Evolutionary conservation across 2,329 filamentous ascomycete species (phyloP).

Genomic region (Trichoderma atroviride): DNA sequence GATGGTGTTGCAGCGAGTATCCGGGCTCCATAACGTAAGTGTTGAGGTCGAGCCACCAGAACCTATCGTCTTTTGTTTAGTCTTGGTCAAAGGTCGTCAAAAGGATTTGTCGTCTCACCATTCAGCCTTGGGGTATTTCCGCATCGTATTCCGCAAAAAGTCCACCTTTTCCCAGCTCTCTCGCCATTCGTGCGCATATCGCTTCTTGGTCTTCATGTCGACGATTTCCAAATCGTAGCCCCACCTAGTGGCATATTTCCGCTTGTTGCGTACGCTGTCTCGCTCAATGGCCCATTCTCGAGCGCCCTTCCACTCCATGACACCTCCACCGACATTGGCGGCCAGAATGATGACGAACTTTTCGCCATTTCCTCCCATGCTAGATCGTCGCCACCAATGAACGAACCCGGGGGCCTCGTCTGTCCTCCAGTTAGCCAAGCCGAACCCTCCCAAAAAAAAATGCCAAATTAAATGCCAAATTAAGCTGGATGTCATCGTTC

Average conservation of each 20-base stretch:
- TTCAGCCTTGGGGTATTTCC: slow-evolving; percentile 93
- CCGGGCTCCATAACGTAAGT: slow-evolving; percentile 97
- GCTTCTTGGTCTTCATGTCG: slow-evolving; percentile 98
- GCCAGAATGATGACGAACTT: slow-evolving; percentile 93
- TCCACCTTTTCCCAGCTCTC: slow-evolving; percentile 99
- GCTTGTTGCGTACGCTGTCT: slow-evolving; percentile 94
- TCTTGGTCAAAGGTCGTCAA: slow-evolving; percentile 50
- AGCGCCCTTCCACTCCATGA: slow-evolving; percentile 99
- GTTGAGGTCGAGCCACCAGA: slow-evolving; percentile 98
- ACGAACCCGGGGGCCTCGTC: slow-evolving; percentile 47
- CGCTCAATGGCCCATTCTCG: slow-evolving; percentile 98
- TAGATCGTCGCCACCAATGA: slow-evolving; percentile 70
- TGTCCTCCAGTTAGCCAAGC: background rate
- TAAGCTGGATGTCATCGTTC: background rate
- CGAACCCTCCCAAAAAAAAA: too few relatives aligned
- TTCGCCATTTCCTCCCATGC: slow-evolving; percentile 77
- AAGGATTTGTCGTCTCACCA: slow-evolving; percentile 62
- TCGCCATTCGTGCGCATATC: slow-evolving; percentile 97
- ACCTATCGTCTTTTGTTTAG: slow-evolving; percentile 58
- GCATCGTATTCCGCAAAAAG: slow-evolving; percentile 82
- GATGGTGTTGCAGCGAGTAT: slow-evolving; percentile 84
- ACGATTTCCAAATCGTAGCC: slow-evolving; percentile 95
- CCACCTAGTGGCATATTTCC: slow-evolving; percentile 82
- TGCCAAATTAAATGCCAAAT: background rate
- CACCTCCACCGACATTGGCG: slow-evolving; percentile 91